Evolutionary conservation across 1,284 basidiomycete genomes (phyloP).

Genomic region (Cryptococcus sp.): DNA sequence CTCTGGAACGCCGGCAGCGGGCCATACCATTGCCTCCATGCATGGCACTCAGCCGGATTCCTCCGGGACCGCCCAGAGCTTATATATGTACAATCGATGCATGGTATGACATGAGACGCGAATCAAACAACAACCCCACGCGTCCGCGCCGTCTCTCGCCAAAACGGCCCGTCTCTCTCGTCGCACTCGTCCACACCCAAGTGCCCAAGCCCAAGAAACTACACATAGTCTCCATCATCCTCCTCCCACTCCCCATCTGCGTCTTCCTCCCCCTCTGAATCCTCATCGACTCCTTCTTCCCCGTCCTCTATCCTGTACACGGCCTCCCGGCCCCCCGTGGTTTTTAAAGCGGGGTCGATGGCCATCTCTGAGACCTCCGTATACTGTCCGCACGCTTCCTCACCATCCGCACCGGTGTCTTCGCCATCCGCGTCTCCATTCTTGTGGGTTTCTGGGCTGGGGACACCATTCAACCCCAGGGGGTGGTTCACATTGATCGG

Average conservation of each 20-base stretch:
- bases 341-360: neutral
- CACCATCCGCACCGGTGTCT: neutral
- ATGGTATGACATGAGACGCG: too few relatives aligned
- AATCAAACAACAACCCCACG: too few relatives aligned
- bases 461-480: too few relatives aligned
- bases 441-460: neutral
- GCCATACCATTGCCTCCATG: too few relatives aligned
- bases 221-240: slow-evolving; percentile 12
- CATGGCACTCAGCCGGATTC: too few relatives aligned
- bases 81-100: too few relatives aligned
- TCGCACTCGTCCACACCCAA: too few relatives aligned
- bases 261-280: slow-evolving; percentile 19
- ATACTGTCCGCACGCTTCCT: neutral
- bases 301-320: neutral
- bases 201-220: slow-evolving; percentile 13
- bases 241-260: slow-evolving; percentile 17
- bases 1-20: too few relatives aligned
- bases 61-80: too few relatives aligned
- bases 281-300: slow-evolving; percentile 13
- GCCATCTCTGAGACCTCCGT: slow-evolving; percentile 1
- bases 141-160: too few relatives aligned
- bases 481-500: neutral
- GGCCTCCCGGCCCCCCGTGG: neutral
- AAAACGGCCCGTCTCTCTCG: too few relatives aligned
- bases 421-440: slow-evolving; percentile 3